These are phyloP conservation scores for Phialophora verrucosa DNA, from an alignment of 2,329 filamentous ascomycete species.

Conservation along the genomic window DNA sequence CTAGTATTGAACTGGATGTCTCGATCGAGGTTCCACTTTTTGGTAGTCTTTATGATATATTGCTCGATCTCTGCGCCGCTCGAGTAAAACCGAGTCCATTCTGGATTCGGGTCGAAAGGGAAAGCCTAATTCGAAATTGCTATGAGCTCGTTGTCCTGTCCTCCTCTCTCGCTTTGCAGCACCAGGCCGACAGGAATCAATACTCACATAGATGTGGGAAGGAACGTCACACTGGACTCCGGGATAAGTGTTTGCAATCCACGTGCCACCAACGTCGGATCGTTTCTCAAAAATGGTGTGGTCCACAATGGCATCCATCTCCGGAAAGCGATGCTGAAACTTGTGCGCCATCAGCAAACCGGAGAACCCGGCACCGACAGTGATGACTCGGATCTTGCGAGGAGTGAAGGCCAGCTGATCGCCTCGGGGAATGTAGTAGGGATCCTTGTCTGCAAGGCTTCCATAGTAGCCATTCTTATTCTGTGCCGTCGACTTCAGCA, in stretches of 20 bases:
- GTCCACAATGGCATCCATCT: constrained; percentile 44
- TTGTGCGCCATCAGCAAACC: constrained; percentile 37
- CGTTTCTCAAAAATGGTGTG: constrained; percentile 53
- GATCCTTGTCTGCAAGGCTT: background rate
- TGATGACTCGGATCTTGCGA: constrained; percentile 4
- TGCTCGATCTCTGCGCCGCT: constrained; percentile 49
- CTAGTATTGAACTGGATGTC: constrained; percentile 47
- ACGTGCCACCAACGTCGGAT: constrained; percentile 49
- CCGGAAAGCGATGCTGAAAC: constrained; percentile 45
- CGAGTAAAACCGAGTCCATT: constrained; percentile 52
- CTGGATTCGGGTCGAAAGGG: constrained; percentile 50
- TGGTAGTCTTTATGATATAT: constrained; percentile 49
- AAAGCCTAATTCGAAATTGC: constrained; percentile 44
- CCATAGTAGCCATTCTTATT: background rate
- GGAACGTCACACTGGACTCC: constrained; percentile 66
- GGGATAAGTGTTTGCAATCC: constrained; percentile 51
- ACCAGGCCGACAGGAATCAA: constrained; percentile 42
- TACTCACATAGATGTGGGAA: constrained; percentile 66
- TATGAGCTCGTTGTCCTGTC: constrained; percentile 41
- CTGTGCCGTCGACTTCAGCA: background rate
- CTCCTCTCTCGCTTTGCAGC: no score
- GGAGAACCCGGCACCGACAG: constrained; percentile 10
- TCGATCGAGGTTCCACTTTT: constrained; percentile 49
- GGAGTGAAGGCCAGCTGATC: constrained; percentile 39
- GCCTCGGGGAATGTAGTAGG: constrained; percentile 26